phyloP scores from a whole-genome alignment of 1,139 yeast genomes.

The Blastobotrys aristatus region DNA sequence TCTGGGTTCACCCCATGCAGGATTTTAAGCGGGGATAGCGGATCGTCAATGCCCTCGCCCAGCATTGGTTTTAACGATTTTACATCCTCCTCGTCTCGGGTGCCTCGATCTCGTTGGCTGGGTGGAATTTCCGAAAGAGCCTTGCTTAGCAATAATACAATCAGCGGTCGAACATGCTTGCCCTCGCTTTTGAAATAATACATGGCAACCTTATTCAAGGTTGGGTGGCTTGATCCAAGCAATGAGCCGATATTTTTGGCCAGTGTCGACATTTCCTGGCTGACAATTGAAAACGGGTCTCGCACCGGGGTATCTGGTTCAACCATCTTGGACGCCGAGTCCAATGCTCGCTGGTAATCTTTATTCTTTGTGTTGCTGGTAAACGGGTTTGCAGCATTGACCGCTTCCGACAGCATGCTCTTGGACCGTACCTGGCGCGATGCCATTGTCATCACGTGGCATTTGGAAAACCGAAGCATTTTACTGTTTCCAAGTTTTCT shows the following conservation, averaged over 20 bases:
- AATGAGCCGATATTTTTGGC: slow-evolving; percentile 82
- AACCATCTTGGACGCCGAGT: slow-evolving; percentile 74
- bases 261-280: slow-evolving; percentile 86
- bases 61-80: slow-evolving; percentile 25
- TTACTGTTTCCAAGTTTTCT: not conserved
- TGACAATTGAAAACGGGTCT: slow-evolving; percentile 90
- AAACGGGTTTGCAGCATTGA: slow-evolving; percentile 17
- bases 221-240: slow-evolving; percentile 91
- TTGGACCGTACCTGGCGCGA: slow-evolving; percentile 19
- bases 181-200: slow-evolving; percentile 97
- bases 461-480: not conserved
- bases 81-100: slow-evolving; percentile 34
- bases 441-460: not conserved
- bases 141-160: slow-evolving; percentile 76
- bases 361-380: slow-evolving; percentile 14
- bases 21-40: slow-evolving; percentile 72
- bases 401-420: slow-evolving; percentile 28
- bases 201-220: slow-evolving; percentile 80
- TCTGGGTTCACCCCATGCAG: slow-evolving; percentile 86
- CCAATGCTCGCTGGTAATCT: slow-evolving; percentile 51
- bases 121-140: slow-evolving; percentile 75
- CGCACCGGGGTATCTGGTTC: slow-evolving; percentile 56
- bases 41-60: slow-evolving; percentile 34
- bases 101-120: slow-evolving; percentile 51
- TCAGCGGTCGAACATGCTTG: slow-evolving; percentile 86